Evolutionary conservation across 2,329 filamentous ascomycete species (phyloP), one percentile per base, ranked within the genome.

Genomic region (Trichoderma breve): DNA sequence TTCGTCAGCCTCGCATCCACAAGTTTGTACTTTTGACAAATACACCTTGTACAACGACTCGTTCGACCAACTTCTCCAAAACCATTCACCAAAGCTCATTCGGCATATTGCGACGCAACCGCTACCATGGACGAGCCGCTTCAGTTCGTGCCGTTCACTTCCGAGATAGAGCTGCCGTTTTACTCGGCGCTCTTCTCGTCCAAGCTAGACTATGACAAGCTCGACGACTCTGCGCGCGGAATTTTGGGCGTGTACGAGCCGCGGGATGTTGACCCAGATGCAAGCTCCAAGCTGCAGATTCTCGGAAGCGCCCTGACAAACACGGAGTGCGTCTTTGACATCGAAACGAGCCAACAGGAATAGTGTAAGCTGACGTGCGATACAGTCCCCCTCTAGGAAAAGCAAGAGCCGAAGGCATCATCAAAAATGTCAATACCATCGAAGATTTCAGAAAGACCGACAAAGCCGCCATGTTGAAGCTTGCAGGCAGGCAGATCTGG

Each of bases 131-230:
- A 88, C 67, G 77, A 82, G 34, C 81, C 82, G 26, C 81, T 89
- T 66, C 87, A 88, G 84, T 99, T 95, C 82, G 93, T 94, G 73
- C 92, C 95, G 1, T 98, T 97, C 86, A 89, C 91, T 53, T 97
- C 95, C 63, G 94, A 98, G 83, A 94, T 98, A 79, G 96, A 99
- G 80, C 87, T 98, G 57, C 93, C 94, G 58, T 99, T 99, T 83
- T 99, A 98, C 81, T 92, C 93, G 60, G 91, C 94, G 6, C 89
- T 99, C n/a, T 96, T 97, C 73, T 90, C 92, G 6, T 92, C 92
- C 75, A 99, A 99, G 84, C 94, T 99, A 80, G 94, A 98, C 81
- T 92, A 97, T 87, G 96, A 98, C 84, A 97, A 95, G 83, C 93
- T 99, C 66, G 93, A 98, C 84, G 95, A 97, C 81, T 97, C 95